phyloP scores from a whole-genome alignment of 345 rosid genomes.

The Eucalyptus grandis region DNA sequence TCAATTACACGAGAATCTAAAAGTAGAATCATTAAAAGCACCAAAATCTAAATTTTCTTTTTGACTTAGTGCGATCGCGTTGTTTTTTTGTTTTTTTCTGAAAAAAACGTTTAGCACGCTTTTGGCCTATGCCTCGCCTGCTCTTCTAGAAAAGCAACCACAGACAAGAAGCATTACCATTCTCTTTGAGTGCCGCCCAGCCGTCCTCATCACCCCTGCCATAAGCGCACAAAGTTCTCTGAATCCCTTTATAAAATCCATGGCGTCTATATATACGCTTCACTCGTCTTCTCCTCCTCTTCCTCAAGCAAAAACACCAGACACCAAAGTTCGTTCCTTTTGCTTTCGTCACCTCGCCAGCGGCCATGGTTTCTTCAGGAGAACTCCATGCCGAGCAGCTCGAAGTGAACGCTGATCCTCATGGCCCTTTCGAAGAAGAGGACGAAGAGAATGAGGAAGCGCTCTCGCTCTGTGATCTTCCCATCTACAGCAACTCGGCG shows the following conservation, averaged over 20 bases:
- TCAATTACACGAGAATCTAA: neutral
- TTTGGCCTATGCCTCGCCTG: neutral
- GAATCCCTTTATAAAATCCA: neutral
- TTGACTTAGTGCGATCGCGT: neutral
- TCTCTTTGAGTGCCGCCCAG: neutral
- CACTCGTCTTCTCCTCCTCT: neutral
- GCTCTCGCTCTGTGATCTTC: constrained; percentile 46
- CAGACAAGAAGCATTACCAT: neutral
- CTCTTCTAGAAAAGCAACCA: neutral
- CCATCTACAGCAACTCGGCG: neutral
- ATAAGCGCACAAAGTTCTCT: neutral
- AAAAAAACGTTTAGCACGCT: neutral
- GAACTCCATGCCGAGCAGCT: neutral
- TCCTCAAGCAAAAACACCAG: neutral
- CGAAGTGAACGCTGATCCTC: neutral
- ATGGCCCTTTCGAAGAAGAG: neutral
- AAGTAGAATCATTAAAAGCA: neutral
- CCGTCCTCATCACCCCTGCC: neutral
- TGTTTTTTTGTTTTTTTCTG: no score
- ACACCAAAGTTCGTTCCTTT: neutral
- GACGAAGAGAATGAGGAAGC: constrained; percentile 22
- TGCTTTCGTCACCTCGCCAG: neutral
- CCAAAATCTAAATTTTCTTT: neutral
- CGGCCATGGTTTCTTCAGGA: neutral
- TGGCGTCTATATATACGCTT: neutral